phyloP scores from a whole-genome alignment of 2,329 filamentous ascomycete genomes.

The Daldinia sp. region DNA sequence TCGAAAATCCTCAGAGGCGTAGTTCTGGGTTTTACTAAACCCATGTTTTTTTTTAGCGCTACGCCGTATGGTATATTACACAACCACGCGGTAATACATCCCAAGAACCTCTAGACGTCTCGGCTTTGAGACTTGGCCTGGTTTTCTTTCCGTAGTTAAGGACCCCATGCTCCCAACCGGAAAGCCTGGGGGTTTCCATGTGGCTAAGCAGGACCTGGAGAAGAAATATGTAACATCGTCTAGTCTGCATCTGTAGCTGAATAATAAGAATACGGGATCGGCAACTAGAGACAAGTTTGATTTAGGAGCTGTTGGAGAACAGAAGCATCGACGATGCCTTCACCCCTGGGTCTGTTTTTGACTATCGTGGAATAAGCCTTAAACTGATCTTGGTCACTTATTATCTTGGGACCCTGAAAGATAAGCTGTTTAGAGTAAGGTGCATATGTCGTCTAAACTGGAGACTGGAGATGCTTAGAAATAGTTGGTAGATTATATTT shows the following conservation, averaged over 20 bases:
- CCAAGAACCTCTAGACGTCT: conserved; percentile 13
- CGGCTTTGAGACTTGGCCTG: conserved; percentile 14
- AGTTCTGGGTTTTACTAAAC: conserved; percentile 10
- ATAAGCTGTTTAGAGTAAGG: neutral
- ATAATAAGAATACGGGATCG: conserved; percentile 3
- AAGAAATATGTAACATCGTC: conserved; percentile 1
- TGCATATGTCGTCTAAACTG: neutral
- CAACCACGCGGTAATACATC: conserved; percentile 9
- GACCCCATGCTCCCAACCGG: conserved; percentile 14
- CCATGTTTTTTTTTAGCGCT: conserved; percentile 6
- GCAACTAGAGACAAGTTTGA: conserved; percentile 1
- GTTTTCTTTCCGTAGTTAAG: neutral
- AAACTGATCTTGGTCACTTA: conserved; percentile 1
- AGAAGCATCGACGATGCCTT: conserved; percentile 14
- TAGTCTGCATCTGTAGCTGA: neutral
- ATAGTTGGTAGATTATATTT: neutral
- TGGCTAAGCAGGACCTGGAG: conserved; percentile 4
- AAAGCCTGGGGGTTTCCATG: conserved; percentile 8
- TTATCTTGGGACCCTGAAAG: neutral
- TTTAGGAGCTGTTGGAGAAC: neutral
- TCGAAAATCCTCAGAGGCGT: conserved; percentile 4
- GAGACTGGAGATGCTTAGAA: neutral
- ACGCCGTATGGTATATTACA: conserved; percentile 14
- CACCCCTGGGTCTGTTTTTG: conserved; percentile 1
- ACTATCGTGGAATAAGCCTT: neutral